Conservation (phyloP, 2,329 filamentous ascomycete species). For the Scortechinia acanthostroma region DNA sequence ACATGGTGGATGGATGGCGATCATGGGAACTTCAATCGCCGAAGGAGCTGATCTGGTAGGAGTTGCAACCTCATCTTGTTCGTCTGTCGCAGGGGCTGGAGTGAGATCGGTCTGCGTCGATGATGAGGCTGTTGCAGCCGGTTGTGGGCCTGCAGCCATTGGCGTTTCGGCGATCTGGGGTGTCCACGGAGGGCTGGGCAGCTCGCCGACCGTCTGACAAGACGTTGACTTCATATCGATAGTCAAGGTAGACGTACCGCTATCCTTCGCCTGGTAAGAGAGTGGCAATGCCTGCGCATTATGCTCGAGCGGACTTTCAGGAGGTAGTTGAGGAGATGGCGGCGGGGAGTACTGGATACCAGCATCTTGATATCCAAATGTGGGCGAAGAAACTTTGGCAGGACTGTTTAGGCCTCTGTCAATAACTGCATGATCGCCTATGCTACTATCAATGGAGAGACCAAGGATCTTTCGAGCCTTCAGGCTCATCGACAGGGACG, state of each 20-base stretch:
- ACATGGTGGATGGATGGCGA: slow-evolving; percentile 81
- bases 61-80: too few relatives aligned
- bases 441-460: neutral
- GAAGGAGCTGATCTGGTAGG: slow-evolving; percentile 15
- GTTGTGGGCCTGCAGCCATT: neutral
- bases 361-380: slow-evolving; percentile 61
- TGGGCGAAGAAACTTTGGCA: slow-evolving; percentile 17
- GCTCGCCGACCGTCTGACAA: neutral
- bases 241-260: slow-evolving; percentile 11
- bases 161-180: neutral
- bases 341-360: slow-evolving; percentile 80
- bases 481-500: neutral
- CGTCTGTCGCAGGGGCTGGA: slow-evolving; percentile 9
- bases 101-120: slow-evolving; percentile 54
- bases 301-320: slow-evolving; percentile 24
- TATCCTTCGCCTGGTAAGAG: slow-evolving; percentile 20
- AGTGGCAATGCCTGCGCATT: slow-evolving; percentile 30
- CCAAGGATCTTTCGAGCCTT: neutral
- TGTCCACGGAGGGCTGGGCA: neutral
- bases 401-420: slow-evolving; percentile 28
- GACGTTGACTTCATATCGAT: slow-evolving; percentile 37
- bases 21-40: slow-evolving; percentile 44
- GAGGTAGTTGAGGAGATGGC: slow-evolving; percentile 51
- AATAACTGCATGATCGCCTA: slow-evolving; percentile 37
- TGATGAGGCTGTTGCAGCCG: neutral